Evolutionary conservation across 768 basidiomycete genomes (phyloP), one percentile per base, ranked within the genome.

Genomic region (Agaricus blazei): DNA sequence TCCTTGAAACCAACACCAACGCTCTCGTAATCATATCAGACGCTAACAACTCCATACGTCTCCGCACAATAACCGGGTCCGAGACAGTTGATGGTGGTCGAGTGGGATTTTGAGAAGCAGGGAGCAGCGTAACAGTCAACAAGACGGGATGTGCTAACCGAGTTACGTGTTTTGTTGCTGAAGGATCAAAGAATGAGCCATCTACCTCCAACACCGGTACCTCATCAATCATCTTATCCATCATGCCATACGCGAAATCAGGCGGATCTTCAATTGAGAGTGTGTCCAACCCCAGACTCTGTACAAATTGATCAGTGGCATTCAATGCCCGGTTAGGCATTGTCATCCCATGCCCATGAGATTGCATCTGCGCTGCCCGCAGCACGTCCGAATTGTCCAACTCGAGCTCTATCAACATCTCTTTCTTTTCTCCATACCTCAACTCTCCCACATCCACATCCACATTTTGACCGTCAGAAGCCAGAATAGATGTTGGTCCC

Each of bases 21-120:
- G 89, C 88, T 9, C 97, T 85, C 2, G 94, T 94, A 67, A 98
- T 93, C 93, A 98, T 98, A 70, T 98, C 97, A 27, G 88, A 90
- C 26, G 93, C 90, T 38, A 98, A 81, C 3, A 99, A 82, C 74
- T 99, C 97, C 93, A 98, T 97, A 24, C 96, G 76, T 38, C 97
- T 79, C 27, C 97, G 85, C 27, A 96, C 90, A 62, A 99, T 94
- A 50, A 88, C 84, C 0, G 93, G 87, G 65, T 96, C 92, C 0
- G 90, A 90, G 3, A 72, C 72, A 4, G 74, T 68, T 36, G 79
- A 72, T 1, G 76, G 75, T 29, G 81, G 75, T 47, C 76, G 48
- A 14, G 53, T 72, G 11, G 67, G 64, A 15, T 65, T 51, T 52
- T 61, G 70, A 15, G 66, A 60, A 48, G 71, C 72, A 0, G 94